Evolutionary conservation across 768 basidiomycete genomes (phyloP).

Genomic region (Phlebiopsis flavidoalba): DNA sequence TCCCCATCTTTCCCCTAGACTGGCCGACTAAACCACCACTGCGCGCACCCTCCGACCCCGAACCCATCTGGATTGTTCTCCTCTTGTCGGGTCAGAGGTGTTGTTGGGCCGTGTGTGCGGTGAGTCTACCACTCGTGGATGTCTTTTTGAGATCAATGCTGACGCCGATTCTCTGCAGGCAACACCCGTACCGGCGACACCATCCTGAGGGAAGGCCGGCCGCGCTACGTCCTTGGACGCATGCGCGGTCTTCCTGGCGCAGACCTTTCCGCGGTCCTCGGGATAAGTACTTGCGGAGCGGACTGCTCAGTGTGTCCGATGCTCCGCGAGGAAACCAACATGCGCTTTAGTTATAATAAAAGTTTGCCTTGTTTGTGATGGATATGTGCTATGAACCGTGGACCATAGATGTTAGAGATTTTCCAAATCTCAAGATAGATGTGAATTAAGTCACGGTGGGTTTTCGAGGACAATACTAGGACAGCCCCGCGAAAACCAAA

Average conservation of each 20-base stretch:
- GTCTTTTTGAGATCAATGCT: neutral
- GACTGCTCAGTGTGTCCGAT: neutral
- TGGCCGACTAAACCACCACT: neutral
- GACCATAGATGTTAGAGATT: no score
- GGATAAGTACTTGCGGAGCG: conserved; percentile 5
- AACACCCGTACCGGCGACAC: neutral
- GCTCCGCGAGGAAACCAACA: conserved; percentile 5
- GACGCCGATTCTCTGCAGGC: neutral
- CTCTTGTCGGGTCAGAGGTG: neutral
- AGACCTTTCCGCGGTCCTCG: conserved; percentile 10
- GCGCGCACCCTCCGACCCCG: no score
- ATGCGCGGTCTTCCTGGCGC: conserved; percentile 2
- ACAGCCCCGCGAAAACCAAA: no score
- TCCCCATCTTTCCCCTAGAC: neutral
- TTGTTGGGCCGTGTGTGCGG: neutral
- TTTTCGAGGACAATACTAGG: no score
- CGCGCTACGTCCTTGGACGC: neutral
- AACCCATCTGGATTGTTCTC: neutral
- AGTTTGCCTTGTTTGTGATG: no score
- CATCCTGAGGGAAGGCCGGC: conserved; percentile 4
- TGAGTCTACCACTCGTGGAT: neutral
- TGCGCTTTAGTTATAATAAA: neutral
- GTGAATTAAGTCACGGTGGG: no score
- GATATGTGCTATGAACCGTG: no score
- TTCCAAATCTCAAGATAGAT: no score